Evolutionary conservation across 192 early-diverging fungal species (phyloP), one percentile per base, ranked within the genome.

Genomic region (Gryganskiella cystojenkinii): DNA sequence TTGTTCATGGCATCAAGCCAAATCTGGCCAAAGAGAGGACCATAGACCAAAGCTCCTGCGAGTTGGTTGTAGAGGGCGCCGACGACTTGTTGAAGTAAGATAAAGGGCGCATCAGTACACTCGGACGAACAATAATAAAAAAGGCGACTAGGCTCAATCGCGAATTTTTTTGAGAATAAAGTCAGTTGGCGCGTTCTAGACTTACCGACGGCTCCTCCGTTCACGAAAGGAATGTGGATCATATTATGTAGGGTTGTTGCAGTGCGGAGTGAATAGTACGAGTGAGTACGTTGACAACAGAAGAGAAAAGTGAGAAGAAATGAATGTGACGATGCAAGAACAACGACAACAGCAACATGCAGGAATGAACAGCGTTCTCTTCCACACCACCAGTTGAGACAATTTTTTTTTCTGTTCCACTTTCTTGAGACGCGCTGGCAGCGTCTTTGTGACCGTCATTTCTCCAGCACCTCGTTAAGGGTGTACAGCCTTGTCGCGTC

Each of bases 1-100:
- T 78, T 69, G 37, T 64, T 69, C 66, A 78, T 78, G 50, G 74
- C 74, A 28, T 78, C 44, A 24, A 68, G 30, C 74, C 74, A 78
- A 35, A 78, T 66, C 20, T 78, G 40, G 15, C 74, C 74, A 54
- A 78, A 78, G 28, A 78, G 55, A n/a, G 74, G 74, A n/a, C 74
- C 74, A 24, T 78, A 78, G 49, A 78, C 61, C 10, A 78, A 45
- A 17, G 74, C 67, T 0, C 74, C 74, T 51, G 74, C 19, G 10
- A 63, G 3, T 49, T 78, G 74, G 61, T 78, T 78, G 50, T 78
- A 69, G 17, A 78, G 35, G 34, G 58, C 67, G 37, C 74, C 74
- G 22, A 78, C 22, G 61, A 78, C 74, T 78, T 40, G 17, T 19
- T n/a, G 6, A 54, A n/a, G 7, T 14, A 4, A 46, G 3, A 27